Evolutionary conservation across 352 stramenopile genomes (phyloP), one percentile per base, ranked within the genome.

Genomic region (Phytophthora lateralis): DNA sequence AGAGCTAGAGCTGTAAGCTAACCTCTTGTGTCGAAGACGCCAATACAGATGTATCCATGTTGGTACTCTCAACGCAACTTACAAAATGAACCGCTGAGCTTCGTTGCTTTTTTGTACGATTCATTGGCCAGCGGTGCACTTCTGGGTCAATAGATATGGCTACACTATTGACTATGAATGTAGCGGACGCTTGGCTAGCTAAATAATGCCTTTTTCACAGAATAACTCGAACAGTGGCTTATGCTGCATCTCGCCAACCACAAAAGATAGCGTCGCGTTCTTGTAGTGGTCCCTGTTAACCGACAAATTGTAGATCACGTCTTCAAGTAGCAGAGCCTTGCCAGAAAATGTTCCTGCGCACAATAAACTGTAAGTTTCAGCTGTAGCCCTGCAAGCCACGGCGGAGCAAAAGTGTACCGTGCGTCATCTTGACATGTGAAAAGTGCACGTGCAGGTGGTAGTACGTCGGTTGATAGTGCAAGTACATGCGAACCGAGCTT

Each of bases 381-480:
- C n/a, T n/a, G n/a, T n/a, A 10, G 14, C 35, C 15, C 2, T 20
- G 15, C 3, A 18, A 17, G 5, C n/a, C 35, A 21, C 35, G 6
- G n/a, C 0, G 3, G 4, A 14, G 15, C 15, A 35, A 26, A 59
- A 30, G 21, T 43, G 15, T 60, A 90, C 85, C 87, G 54, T 88
- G 70, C 14, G 71, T 80, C 68, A 95, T 85, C 60, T 93, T 93
- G 38, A 95, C 73, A 60, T 96, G 87, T 27, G 80, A 88, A 43
- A 96, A 94, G 47, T 96, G 87, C 17, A 96, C 82, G 53, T 96
- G 87, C 49, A 96, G 76, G 58, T 96, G 87, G 59, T 96, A 96
- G 62, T 96, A 94, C 44, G 87, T 93, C 37, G 87, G 87, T 71
- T 93, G 87, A 46, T 96, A 96, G 72, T 96, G 87, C 58, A 96